Evolutionary conservation across 2,329 filamentous ascomycete species (phyloP).

Genomic region (Parastagonospora nodorum): DNA sequence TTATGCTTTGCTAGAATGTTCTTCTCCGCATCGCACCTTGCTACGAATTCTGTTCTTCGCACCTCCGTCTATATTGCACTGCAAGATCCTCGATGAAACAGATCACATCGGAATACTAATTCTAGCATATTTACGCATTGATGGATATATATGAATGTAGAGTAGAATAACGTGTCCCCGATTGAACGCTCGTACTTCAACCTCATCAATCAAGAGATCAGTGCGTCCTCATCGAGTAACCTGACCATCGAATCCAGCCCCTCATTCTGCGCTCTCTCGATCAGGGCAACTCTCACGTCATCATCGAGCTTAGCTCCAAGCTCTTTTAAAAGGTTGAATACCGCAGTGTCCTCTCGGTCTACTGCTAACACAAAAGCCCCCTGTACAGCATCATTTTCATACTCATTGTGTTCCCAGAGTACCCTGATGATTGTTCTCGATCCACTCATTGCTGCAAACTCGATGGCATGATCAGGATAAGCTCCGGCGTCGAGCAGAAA

Average conservation of each 20-base stretch:
- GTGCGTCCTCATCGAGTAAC: background rate
- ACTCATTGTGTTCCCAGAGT: constrained; percentile 1
- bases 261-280: background rate
- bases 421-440: constrained; percentile 2
- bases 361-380: constrained; percentile 21
- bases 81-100: no score
- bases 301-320: background rate
- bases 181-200: no score
- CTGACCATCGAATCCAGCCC: background rate
- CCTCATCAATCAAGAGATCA: background rate
- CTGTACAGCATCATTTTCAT: constrained; percentile 1
- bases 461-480: background rate
- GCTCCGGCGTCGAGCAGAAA: constrained; percentile 1
- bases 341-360: background rate
- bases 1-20: no score
- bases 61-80: no score
- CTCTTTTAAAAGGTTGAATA: background rate
- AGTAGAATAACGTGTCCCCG: no score
- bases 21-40: no score
- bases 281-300: background rate
- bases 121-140: no score
- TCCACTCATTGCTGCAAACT: constrained; percentile 3
- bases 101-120: no score
- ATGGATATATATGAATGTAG: no score
- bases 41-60: no score